Percentiles rank a stretch among this genome's conserved stretches.
Conservation (phyloP, 495 filamentous ascomycete genomes). For the Lentithecium fluviatile region DNA sequence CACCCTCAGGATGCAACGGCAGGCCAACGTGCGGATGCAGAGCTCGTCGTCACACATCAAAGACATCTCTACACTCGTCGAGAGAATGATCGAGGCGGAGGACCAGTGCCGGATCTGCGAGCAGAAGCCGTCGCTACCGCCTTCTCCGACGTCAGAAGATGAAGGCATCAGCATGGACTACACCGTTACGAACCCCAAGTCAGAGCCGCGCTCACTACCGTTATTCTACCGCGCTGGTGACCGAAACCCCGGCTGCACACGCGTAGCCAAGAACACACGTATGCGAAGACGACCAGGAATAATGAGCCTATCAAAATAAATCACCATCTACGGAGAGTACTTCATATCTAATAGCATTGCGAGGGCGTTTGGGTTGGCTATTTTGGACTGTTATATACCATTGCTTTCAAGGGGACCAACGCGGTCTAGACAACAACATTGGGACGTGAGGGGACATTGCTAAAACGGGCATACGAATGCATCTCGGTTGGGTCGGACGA, state of each 20-base stretch:
- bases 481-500: neutral
- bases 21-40: constrained; percentile 35
- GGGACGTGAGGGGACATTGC: neutral
- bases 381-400: constrained; percentile 31
- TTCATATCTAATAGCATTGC: constrained; percentile 27
- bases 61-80: constrained; percentile 35
- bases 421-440: constrained; percentile 21
- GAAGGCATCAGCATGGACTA: constrained; percentile 25
- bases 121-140: constrained; percentile 9
- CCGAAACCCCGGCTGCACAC: constrained; percentile 1
- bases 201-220: neutral
- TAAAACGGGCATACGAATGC: neutral
- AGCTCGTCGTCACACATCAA: constrained; percentile 32
- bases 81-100: constrained; percentile 34
- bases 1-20: constrained; percentile 31
- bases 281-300: constrained; percentile 19
- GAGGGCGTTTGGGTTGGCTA: constrained; percentile 23
- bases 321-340: neutral
- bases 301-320: constrained; percentile 12
- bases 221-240: constrained; percentile 27
- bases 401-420: neutral
- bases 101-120: constrained; percentile 36
- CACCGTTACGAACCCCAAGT: neutral
- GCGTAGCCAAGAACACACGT: constrained; percentile 22
- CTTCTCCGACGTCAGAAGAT: constrained; percentile 12